These are phyloP conservation scores for Lachnellula cervina DNA, from an alignment of 2,329 filamentous ascomycete genomes.

Conservation along the genomic window DNA sequence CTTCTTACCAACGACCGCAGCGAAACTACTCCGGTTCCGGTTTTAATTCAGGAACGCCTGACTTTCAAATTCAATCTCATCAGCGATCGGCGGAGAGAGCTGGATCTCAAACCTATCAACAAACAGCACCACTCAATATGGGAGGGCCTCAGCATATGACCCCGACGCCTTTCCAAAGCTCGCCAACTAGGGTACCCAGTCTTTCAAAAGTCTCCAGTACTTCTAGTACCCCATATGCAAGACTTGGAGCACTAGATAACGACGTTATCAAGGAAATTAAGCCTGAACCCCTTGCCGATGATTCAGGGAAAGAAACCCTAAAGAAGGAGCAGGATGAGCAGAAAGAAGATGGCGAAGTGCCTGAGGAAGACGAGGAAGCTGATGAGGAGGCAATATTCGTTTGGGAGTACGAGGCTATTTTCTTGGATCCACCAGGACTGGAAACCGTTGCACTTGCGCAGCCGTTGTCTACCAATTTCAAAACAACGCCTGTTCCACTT, in stretches of 20 bases:
- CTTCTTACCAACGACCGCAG: conserved; percentile 10
- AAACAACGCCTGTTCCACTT: conserved; percentile 43
- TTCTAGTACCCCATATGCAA: conserved; percentile 16
- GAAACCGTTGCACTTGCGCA: conserved; percentile 44
- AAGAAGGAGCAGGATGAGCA: background rate
- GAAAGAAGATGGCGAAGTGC: conserved; percentile 9
- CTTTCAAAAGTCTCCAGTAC: conserved; percentile 10
- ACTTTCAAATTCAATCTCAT: conserved; percentile 9
- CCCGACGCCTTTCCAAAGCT: conserved; percentile 2
- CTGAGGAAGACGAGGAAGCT: conserved; percentile 14
- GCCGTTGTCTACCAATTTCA: conserved; percentile 40
- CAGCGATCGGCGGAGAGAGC: conserved; percentile 3
- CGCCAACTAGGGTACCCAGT: background rate
- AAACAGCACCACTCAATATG: conserved; percentile 11
- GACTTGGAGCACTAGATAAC: conserved; percentile 3
- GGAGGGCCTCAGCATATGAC: conserved; percentile 9
- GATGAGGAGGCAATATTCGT: conserved; percentile 33
- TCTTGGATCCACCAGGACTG: conserved; percentile 34
- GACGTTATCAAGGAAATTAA: conserved; percentile 2
- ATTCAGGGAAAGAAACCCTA: background rate
- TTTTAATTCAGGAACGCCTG: conserved; percentile 12
- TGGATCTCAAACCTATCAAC: conserved; percentile 9
- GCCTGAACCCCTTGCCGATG: background rate
- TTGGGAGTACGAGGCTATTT: conserved; percentile 38
- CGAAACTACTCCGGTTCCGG: conserved; percentile 9